These are phyloP conservation scores for Pezicula rhizophila DNA, from an alignment of 2,329 filamentous ascomycete genomes.

Conservation along the genomic window DNA sequence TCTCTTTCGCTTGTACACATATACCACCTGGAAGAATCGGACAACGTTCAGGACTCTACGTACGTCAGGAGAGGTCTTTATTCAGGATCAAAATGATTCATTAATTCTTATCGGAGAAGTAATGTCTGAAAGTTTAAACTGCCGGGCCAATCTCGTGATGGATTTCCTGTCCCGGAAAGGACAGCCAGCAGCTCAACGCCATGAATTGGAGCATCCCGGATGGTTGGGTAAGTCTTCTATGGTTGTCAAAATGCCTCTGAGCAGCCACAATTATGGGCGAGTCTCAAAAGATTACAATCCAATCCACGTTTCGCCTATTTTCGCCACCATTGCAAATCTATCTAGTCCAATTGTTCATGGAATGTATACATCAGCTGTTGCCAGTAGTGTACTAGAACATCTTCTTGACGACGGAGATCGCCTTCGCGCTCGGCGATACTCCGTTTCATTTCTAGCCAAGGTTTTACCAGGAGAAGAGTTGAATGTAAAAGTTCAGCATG, in stretches of 20 bases:
- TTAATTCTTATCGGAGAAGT: no score
- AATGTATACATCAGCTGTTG: slow-evolving; percentile 32
- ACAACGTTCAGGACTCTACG: slow-evolving; percentile 85
- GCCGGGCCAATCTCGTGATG: no score
- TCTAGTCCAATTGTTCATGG: slow-evolving; percentile 36
- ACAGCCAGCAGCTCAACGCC: no score
- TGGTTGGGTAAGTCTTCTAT: background rate
- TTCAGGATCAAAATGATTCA: no score
- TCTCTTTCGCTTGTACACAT: slow-evolving; percentile 89
- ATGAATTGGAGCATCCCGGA: background rate
- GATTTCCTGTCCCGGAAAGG: no score
- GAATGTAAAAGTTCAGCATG: slow-evolving; percentile 26
- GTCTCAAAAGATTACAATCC: slow-evolving; percentile 35
- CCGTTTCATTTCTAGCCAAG: slow-evolving; percentile 30
- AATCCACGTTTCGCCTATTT: slow-evolving; percentile 31
- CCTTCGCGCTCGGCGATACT: slow-evolving; percentile 20
- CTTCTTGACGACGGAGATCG: slow-evolving; percentile 15
- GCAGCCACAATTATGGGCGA: slow-evolving; percentile 17
- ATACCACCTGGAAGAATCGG: slow-evolving; percentile 93
- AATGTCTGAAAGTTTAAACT: no score
- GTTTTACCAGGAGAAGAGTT: slow-evolving; percentile 29
- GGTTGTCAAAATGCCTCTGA: slow-evolving; percentile 7
- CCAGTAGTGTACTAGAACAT: slow-evolving; percentile 5
- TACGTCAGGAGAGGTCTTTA: slow-evolving; percentile 82
- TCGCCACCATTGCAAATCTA: slow-evolving; percentile 29